phyloP scores from a whole-genome alignment of 768 basidiomycete genomes.

The Suillus plorans region DNA sequence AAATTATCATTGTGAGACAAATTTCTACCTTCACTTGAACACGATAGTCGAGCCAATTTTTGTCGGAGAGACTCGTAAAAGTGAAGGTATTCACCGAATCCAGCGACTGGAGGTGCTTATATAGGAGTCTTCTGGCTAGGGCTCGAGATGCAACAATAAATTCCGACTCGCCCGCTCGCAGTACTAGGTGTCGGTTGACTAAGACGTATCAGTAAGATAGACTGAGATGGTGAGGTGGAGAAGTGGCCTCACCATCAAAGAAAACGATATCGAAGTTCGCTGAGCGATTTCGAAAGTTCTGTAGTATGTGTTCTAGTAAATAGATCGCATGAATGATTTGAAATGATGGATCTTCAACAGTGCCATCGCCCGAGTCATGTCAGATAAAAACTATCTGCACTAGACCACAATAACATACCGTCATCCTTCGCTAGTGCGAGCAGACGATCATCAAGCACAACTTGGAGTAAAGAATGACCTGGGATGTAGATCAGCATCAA shows the following conservation, averaged over 20 bases:
- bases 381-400: neutral
- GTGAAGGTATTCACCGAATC: constrained; percentile 42
- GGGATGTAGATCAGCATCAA: constrained; percentile 6
- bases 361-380: neutral
- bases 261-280: constrained; percentile 66
- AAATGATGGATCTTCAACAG: constrained; percentile 47
- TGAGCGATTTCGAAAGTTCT: constrained; percentile 47
- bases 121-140: constrained; percentile 52
- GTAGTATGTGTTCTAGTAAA: constrained; percentile 50
- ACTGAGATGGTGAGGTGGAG: neutral
- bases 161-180: constrained; percentile 35
- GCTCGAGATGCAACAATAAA: constrained; percentile 45
- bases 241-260: constrained; percentile 44
- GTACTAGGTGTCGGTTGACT: constrained; percentile 47
- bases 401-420: constrained; percentile 33
- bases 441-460: constrained; percentile 59
- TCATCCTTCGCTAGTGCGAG: constrained; percentile 51
- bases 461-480: constrained; percentile 64
- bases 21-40: constrained; percentile 37
- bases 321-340: constrained; percentile 64
- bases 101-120: constrained; percentile 44
- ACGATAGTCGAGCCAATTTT: constrained; percentile 48
- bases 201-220: neutral
- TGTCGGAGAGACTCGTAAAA: constrained; percentile 48
- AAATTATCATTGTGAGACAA: neutral